Evolutionary conservation across 139 green algal genomes (phyloP), one percentile per base, ranked within the genome.

Genomic region (Auxenochlorella pyrenoidosa): DNA sequence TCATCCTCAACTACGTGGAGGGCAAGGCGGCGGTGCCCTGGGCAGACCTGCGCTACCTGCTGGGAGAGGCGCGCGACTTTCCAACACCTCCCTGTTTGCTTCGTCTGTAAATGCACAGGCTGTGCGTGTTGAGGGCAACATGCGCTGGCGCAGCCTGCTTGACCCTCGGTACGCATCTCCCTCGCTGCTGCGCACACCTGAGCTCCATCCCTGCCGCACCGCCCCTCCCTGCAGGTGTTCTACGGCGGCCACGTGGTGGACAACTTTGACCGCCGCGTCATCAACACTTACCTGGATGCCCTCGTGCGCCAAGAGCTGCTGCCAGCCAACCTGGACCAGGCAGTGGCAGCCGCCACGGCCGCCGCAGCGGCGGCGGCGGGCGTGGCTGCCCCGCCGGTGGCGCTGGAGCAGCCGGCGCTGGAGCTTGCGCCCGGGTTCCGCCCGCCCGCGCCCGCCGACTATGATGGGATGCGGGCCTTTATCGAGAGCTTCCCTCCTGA

Each of bases 11-110:
- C 92, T 98, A 97, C 88, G 90, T 99, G 44, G 96, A 98, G 80
- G 95, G 93, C 83, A 97, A 97, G 93, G 94, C 21, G 6, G 82
- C 91, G 89, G 92, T 98, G 70, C 95, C 95, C 43, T 98, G 95
- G 95, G 93, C 96, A 26, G 95, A 98, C 81, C 92, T 97, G 86
- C 87, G 95, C 15, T 99, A 98, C 93, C 96, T 98, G 82, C 95
- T 98, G 92, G 96, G 96, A 34, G 96, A 98, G 90, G 98, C 98
- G n/a, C n/a, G n/a, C n/a, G n/a, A n/a, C n/a, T n/a, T n/a, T n/a
- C n/a, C n/a, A n/a, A n/a, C n/a, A n/a, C n/a, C n/a, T n/a, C n/a
- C n/a, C n/a, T n/a, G n/a, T n/a, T n/a, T n/a, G n/a, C n/a, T n/a
- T n/a, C n/a, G n/a, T n/a, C n/a, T n/a, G n/a, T n/a, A n/a, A n/a